These are phyloP conservation scores for Fusarium anthophilum DNA, from an alignment of 2,329 filamentous ascomycete genomes.

Conservation along the genomic window DNA sequence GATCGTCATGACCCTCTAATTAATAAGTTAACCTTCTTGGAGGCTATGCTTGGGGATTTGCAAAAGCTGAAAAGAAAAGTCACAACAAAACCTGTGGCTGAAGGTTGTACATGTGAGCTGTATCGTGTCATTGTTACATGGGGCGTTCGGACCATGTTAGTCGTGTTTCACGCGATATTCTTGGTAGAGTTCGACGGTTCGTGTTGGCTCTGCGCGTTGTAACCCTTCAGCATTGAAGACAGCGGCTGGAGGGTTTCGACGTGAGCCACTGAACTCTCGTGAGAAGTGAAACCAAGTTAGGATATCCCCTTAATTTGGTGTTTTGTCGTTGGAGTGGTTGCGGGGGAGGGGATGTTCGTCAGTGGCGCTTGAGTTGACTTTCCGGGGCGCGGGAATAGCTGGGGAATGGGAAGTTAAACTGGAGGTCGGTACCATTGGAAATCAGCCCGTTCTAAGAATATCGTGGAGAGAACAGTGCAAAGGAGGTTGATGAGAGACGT, in stretches of 20 bases:
- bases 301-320: not conserved
- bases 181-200: not conserved
- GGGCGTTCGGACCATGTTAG: not conserved
- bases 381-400: not conserved
- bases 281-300: not conserved
- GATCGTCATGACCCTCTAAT: conserved; percentile 13
- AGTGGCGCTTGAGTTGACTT: not conserved
- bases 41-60: conserved; percentile 13
- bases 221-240: not conserved
- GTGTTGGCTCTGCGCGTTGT: not conserved
- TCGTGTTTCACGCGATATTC: not conserved
- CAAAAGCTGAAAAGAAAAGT: not conserved
- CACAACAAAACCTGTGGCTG: not conserved
- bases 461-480: not conserved
- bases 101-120: conserved; percentile 9
- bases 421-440: not conserved
- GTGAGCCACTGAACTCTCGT: conserved; percentile 4
- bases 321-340: not conserved
- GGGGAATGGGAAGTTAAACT: not conserved
- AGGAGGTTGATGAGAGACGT: not conserved
- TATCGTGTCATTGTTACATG: conserved; percentile 1
- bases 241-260: not conserved
- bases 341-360: not conserved
- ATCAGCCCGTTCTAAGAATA: not conserved
- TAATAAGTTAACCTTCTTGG: not conserved